Evolutionary conservation across 768 basidiomycete species (phyloP), one percentile per base, ranked within the genome.

Genomic region (Suillus subaureus): DNA sequence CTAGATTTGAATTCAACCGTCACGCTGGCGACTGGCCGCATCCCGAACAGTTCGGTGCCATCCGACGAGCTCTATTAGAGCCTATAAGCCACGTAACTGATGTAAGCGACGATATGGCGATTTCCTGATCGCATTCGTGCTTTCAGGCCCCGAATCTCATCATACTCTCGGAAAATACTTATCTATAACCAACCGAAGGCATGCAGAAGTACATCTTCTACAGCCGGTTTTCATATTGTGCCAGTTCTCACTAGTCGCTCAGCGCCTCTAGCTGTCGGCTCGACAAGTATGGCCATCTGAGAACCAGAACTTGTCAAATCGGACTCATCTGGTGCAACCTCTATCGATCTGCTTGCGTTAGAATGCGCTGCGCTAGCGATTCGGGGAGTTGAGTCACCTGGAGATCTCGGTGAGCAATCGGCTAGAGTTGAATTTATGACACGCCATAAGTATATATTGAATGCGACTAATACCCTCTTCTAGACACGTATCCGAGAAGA

Each of bases 401-500:
- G 28, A 54, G 28, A 33, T 33, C 16, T 54, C 52, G 52, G 52
- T 33, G 18, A 54, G 52, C 52, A 54, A 54, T 18, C 31, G 18
- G 31, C 18, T 11, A 54, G 28, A 31, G 2, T 21, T 54, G 52
- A 54, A 31, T 33, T 28, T 54, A 33, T 54, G 31, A 6, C 11
- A 54, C 18, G 9, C 18, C 31, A 31, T 21, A 33, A 54, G 52
- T 12, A 33, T 31, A 31, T 21, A 54, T 54, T 31, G 52, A 54
- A 54, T 12, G 5, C 18, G 28, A 33, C 31, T 54, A 54, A 54
- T 18, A 54, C 18, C 52, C 21, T 21, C 28, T 54, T 31, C 52
- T 54, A 54, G 52, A 54, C 28, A 31, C 18, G 18, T 33, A 54
- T 33, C 52, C 52, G 52, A 54, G 52, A 54, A 54, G 52, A 33